Conservation (phyloP, 352 stramenopile species). For the Ochromonadaceae sp. region DNA sequence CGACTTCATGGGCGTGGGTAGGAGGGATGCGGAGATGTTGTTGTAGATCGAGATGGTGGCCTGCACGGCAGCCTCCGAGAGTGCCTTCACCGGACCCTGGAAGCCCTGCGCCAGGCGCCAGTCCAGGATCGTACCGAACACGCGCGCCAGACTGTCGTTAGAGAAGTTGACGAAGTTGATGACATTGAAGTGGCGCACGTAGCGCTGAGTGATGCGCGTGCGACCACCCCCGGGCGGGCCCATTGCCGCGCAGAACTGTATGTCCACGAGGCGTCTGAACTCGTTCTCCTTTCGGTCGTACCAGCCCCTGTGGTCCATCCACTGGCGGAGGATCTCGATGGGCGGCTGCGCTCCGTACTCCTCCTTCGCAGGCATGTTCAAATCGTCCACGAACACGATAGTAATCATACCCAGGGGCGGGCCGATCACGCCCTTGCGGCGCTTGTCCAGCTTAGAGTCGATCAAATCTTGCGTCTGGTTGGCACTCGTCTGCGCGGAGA, state of each 20-base stretch:
- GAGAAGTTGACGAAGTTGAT: conserved; percentile 80
- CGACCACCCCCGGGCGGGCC: conserved; percentile 68
- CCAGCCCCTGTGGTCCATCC: conserved; percentile 80
- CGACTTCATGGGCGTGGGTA: conserved; percentile 75
- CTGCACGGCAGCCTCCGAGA: conserved; percentile 46
- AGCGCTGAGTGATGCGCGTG: conserved; percentile 74
- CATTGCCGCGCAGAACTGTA: conserved; percentile 80
- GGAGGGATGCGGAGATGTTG: conserved; percentile 58
- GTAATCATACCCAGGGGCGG: conserved; percentile 67
- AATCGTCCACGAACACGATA: conserved; percentile 78
- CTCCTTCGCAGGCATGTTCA: conserved; percentile 85
- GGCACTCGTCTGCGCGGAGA: conserved; percentile 72
- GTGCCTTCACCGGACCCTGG: conserved; percentile 49
- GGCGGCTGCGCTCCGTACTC: conserved; percentile 77
- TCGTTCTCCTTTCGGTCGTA: conserved; percentile 81
- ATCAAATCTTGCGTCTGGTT: conserved; percentile 86
- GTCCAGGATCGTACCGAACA: conserved; percentile 69
- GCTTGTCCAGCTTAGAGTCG: conserved; percentile 78
- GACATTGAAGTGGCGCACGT: conserved; percentile 77
- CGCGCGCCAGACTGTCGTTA: conserved; percentile 53
- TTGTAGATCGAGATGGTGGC: conserved; percentile 80
- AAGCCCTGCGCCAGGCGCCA: conserved; percentile 67
- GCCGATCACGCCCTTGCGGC: conserved; percentile 70
- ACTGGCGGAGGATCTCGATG: conserved; percentile 75
- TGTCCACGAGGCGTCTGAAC: conserved; percentile 72